Conservation (phyloP, 768 basidiomycete genomes). For the Boletales sp. region DNA sequence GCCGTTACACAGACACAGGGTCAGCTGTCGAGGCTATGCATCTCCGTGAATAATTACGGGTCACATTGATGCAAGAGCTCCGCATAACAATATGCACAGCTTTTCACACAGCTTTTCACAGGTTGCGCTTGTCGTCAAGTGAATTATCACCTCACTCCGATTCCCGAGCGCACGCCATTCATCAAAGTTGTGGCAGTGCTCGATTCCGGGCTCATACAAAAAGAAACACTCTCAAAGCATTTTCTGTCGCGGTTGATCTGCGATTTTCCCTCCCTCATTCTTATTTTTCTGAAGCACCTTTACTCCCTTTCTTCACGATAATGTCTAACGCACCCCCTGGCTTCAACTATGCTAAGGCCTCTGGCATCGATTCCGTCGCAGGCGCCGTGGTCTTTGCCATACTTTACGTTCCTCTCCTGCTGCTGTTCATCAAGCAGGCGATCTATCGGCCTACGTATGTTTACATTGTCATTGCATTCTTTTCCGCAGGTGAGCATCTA, state of each 20-base stretch:
- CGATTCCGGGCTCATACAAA: constrained; percentile 11
- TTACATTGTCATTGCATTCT: constrained; percentile 25
- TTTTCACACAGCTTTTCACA: too few relatives aligned
- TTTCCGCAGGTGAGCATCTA: constrained; percentile 24
- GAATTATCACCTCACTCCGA: neutral
- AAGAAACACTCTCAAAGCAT: neutral
- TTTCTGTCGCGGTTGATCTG: constrained; percentile 20
- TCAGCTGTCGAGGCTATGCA: too few relatives aligned
- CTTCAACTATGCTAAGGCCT: constrained; percentile 21
- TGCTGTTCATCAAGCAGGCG: constrained; percentile 18
- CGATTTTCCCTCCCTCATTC: neutral
- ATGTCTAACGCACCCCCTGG: constrained; percentile 17
- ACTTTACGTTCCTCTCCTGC: constrained; percentile 26
- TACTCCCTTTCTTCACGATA: neutral
- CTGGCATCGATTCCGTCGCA: constrained; percentile 30
- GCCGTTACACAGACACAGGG: too few relatives aligned
- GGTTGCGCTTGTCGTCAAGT: too few relatives aligned
- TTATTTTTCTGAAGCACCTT: neutral
- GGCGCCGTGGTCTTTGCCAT: constrained; percentile 31
- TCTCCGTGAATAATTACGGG: too few relatives aligned
- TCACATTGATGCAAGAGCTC: too few relatives aligned
- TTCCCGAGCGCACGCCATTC: neutral
- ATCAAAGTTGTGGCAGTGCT: constrained; percentile 7
- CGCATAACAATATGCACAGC: too few relatives aligned
- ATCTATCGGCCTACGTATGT: constrained; percentile 26